phyloP scores from a whole-genome alignment of 352 stramenopile genomes.

The Phytophthora vignae region DNA sequence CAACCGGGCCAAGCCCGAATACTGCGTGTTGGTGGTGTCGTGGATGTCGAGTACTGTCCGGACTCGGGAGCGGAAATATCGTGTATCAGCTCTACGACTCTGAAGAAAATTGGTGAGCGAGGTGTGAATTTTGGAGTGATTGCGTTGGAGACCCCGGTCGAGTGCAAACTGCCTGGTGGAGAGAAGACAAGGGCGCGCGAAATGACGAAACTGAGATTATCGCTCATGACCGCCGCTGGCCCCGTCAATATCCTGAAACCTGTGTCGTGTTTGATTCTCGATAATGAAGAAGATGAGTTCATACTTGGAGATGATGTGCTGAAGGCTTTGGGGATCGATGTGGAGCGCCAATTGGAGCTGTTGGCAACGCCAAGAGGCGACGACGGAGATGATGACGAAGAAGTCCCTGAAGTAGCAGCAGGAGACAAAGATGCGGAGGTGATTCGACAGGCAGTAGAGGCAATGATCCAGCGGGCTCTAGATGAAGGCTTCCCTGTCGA shows the following conservation, averaged over 20 bases:
- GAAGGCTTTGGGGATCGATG: constrained; percentile 16
- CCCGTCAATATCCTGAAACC: constrained; percentile 19
- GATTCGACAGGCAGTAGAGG: constrained; percentile 9
- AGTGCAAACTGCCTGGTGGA: background rate
- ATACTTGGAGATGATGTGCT: constrained; percentile 21
- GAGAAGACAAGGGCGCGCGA: constrained; percentile 5
- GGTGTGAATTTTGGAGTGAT: constrained; percentile 4
- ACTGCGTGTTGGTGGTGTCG: constrained; percentile 11
- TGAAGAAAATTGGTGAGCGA: constrained; percentile 12
- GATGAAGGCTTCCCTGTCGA: constrained; percentile 13
- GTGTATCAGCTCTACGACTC: constrained; percentile 24
- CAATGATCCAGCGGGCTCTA: constrained; percentile 8
- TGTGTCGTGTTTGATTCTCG: constrained; percentile 12
- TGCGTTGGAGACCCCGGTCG: background rate
- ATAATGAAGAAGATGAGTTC: constrained; percentile 13
- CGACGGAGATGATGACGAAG: constrained; percentile 17
- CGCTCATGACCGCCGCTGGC: constrained; percentile 9
- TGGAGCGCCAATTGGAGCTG: constrained; percentile 16
- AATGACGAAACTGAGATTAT: background rate
- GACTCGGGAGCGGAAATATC: constrained; percentile 23
- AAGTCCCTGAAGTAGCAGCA: background rate
- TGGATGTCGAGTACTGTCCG: constrained; percentile 17
- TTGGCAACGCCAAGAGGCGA: constrained; percentile 2
- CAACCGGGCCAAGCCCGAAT: background rate
- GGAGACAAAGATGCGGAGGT: background rate